Base-by-base conservation (phyloP, 176 grass and related monocot genomes). In the Avena sativa region DNA sequence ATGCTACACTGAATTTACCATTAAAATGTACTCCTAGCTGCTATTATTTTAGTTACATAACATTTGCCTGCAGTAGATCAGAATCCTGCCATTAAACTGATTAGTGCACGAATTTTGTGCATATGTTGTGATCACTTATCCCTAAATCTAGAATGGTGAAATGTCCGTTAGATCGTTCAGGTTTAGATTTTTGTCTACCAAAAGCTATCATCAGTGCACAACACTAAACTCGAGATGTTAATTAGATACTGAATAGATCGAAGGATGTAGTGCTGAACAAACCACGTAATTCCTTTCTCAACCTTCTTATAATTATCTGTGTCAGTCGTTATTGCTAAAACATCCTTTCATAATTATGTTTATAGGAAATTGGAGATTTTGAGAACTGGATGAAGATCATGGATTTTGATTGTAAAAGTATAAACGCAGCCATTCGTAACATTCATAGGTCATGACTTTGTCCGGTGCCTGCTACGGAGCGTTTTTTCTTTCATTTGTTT, bases 361-460 rank as follows among this genome's bases (percentile, higher is more conserved):
- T 82, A 38, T 68, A 96, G 97, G 94, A 98, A 90, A 96, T 96
- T 23, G 94, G 94, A 80, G 97, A 98, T 63, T 96, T 94, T 64
- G 94, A 96, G 89, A 98, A 96, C 66, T 93, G 94, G 97, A 94
- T 94, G 96, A 95, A 98, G 88, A 89, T 93, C 8, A 98, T 95
- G 89, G 92, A 96, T 71, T 98, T 96, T 13, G 92, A 96, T 78
- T 94, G 93, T 83, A 93, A 98, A 92, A 96, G 90, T 76, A 81
- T 98, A 84, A 96, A 98, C 87, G 93, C 97, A 83, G 93, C 86
- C 79, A 94, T 97, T 65, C 78, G 88, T 57, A 97, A 90, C 21
- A 97, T 97, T 76, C 94, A 97, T 85, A 88, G 50, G 50, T 81
- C 87, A 75, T 97, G 86, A 92, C 23, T 65, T 25, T 78, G 9